These are phyloP conservation scores for Volvox carteri DNA, from an alignment of 163 green algal genomes.

Conservation along the genomic window DNA sequence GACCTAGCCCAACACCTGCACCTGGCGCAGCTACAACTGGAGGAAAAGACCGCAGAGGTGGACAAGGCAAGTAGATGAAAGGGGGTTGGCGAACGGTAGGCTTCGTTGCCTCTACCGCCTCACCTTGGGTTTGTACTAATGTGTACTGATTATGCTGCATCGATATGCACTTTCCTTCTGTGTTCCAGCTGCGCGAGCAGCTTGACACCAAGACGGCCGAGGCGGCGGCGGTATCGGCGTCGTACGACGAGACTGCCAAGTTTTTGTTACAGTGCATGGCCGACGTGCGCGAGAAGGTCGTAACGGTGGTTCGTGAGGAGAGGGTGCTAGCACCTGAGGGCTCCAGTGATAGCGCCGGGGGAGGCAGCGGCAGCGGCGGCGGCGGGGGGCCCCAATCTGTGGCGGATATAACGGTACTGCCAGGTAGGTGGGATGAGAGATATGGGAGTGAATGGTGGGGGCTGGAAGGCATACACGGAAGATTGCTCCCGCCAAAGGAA, in stretches of 20 bases:
- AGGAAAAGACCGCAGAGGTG: constrained; percentile 61
- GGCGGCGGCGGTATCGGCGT: neutral
- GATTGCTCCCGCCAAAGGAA: too few species aligned
- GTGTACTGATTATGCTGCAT: neutral
- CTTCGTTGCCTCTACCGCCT: too few species aligned
- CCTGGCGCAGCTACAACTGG: constrained; percentile 52
- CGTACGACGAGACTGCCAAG: constrained; percentile 55
- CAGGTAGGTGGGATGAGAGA: constrained; percentile 2
- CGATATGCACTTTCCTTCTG: neutral
- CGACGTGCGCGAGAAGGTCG: constrained; percentile 66
- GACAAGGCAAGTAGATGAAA: constrained; percentile 49
- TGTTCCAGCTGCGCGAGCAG: constrained; percentile 19
- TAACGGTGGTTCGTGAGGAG: constrained; percentile 40
- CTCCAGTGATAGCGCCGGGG: neutral
- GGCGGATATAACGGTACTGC: constrained; percentile 58
- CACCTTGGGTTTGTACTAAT: too few species aligned
- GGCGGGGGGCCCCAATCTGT: neutral
- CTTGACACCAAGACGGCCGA: constrained; percentile 35
- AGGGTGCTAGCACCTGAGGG: neutral
- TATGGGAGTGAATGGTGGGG: too few species aligned
- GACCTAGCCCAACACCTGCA: constrained; percentile 60
- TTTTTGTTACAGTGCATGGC: constrained; percentile 72
- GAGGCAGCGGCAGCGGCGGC: neutral
- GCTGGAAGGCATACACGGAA: too few species aligned
- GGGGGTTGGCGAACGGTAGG: too few species aligned